Conservation (phyloP, 108 stramenopile species). For the Fistulifera pelliculosa region DNA sequence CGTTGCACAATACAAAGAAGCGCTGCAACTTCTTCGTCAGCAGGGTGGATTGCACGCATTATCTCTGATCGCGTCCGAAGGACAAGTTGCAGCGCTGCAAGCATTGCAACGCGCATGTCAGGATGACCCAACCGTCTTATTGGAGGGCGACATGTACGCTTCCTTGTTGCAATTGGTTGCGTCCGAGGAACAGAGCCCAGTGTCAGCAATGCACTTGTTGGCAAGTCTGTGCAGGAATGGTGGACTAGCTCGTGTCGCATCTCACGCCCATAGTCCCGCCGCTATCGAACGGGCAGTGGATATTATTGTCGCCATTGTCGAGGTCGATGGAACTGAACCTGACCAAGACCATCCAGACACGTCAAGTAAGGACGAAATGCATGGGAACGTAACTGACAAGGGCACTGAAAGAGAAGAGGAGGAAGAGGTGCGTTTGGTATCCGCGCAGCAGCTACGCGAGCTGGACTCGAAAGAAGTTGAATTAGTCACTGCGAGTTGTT, state of each 20-base stretch:
- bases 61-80: constrained; percentile 68
- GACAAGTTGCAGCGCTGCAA: constrained; percentile 43
- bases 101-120: constrained; percentile 58
- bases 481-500: too few species aligned
- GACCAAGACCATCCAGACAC: neutral
- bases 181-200: constrained; percentile 12
- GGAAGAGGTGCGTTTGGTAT: neutral
- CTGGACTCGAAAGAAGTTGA: too few species aligned
- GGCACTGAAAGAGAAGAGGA: neutral
- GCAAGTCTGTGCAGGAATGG: constrained; percentile 23
- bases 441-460: too few species aligned
- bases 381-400: constrained; percentile 1
- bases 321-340: neutral
- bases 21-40: constrained; percentile 42
- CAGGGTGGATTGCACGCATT: constrained; percentile 69
- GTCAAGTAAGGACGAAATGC: constrained; percentile 10
- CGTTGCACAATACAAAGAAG: constrained; percentile 51
- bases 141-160: constrained; percentile 53
- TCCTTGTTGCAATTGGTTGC: constrained; percentile 46
- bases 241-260: constrained; percentile 25
- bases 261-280: constrained; percentile 11
- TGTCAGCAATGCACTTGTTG: constrained; percentile 27
- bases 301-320: constrained; percentile 9
- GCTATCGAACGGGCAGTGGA: constrained; percentile 25
- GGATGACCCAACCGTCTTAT: constrained; percentile 37